These are phyloP conservation scores for Santalum album DNA, from an alignment of 164 flowering plant species.

Conservation along the genomic window DNA sequence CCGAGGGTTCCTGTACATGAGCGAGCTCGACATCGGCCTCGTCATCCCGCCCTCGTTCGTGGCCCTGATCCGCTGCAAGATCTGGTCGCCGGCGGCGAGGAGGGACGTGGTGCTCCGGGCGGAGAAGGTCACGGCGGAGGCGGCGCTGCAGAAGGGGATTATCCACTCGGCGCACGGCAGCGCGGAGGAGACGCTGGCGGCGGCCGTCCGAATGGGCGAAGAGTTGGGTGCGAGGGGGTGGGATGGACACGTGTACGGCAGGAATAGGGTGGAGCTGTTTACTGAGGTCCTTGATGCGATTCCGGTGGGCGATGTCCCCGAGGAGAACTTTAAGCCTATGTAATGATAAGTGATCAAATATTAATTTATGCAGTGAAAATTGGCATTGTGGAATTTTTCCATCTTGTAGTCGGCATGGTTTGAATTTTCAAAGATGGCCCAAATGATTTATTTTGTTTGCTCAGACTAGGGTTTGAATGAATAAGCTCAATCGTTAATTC, in stretches of 20 bases:
- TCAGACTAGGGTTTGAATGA: no score
- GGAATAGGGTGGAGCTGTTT: conserved; percentile 31
- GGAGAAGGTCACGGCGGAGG: conserved; percentile 42
- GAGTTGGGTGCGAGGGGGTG: conserved; percentile 43
- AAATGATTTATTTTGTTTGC: no score
- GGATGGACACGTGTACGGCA: conserved; percentile 56
- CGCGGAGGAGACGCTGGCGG: conserved; percentile 45
- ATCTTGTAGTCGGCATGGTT: no score
- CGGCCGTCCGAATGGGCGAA: conserved; percentile 43
- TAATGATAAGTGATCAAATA: no score
- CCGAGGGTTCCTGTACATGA: conserved; percentile 72
- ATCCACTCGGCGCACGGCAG: conserved; percentile 39
- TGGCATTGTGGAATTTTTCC: no score
- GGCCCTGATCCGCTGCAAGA: conserved; percentile 32
- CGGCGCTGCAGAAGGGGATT: conserved; percentile 42
- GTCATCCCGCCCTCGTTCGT: conserved; percentile 25
- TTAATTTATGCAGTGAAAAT: no score
- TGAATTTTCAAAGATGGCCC: no score
- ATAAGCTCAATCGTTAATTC: no score
- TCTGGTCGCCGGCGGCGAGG: conserved; percentile 24
- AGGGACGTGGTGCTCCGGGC: conserved; percentile 41
- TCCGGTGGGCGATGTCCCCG: conserved; percentile 17
- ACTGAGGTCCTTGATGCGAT: conserved; percentile 22
- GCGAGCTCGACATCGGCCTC: conserved; percentile 64
- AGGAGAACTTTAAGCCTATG: neutral